These are phyloP conservation scores for Handroanthus guayacan DNA, from an alignment of 257 asterid genomes.

Conservation along the genomic window DNA sequence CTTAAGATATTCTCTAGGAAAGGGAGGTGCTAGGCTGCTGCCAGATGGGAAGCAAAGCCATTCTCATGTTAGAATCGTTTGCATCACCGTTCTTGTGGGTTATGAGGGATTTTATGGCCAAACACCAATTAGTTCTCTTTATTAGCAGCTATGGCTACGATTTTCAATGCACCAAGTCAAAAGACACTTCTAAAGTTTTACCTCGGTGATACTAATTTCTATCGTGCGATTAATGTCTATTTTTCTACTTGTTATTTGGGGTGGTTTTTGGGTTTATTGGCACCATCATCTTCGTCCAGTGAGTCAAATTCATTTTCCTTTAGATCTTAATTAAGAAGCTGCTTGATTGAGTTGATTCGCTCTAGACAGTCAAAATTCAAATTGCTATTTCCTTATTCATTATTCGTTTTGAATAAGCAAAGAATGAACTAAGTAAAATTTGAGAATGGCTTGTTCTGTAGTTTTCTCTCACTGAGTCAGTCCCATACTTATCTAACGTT, in stretches of 20 bases:
- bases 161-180: not conserved
- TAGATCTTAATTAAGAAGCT: not conserved
- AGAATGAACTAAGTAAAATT: not conserved
- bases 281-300: not conserved
- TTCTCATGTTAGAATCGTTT: slow-evolving; percentile 20
- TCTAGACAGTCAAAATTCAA: not conserved
- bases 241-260: not conserved
- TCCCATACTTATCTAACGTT: not conserved
- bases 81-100: not conserved
- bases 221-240: not conserved
- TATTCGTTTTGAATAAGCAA: slow-evolving; percentile 8
- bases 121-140: not conserved
- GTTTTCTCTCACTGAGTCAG: not conserved
- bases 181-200: not conserved
- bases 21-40: not conserved
- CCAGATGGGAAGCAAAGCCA: not conserved
- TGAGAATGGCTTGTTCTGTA: not conserved
- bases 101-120: not conserved
- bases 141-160: slow-evolving; percentile 9
- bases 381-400: not conserved
- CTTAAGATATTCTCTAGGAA: not conserved
- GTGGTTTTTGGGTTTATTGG: not conserved
- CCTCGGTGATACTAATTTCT: not conserved
- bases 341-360: not conserved
- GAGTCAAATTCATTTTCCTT: slow-evolving; percentile 1